Conservation (phyloP, 208 protist genomes). For the Kentomonas sorsogonicus region DNA sequence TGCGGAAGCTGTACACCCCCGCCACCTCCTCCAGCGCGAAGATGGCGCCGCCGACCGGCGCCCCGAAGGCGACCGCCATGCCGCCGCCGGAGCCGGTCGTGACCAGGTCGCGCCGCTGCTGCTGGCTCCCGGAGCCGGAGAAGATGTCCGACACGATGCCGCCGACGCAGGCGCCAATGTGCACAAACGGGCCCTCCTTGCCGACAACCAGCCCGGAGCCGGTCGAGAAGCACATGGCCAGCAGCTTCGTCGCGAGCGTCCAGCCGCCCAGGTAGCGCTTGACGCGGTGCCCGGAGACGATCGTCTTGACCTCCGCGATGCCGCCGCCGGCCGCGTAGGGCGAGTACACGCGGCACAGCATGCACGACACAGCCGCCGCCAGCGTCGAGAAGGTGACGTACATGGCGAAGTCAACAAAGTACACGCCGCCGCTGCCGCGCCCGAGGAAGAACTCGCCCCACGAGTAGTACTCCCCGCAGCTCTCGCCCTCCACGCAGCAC, state of each 20-base stretch:
- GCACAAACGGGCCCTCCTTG: constrained; percentile 88
- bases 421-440: constrained; percentile 23
- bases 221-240: constrained; percentile 71
- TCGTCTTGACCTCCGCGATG: constrained; percentile 88
- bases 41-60: constrained; percentile 70
- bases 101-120: constrained; percentile 62
- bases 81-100: constrained; percentile 58
- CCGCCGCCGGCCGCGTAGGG: constrained; percentile 75
- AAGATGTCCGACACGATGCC: constrained; percentile 55
- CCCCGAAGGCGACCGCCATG: constrained; percentile 76
- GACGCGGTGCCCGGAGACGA: constrained; percentile 67
- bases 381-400: constrained; percentile 45
- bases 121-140: constrained; percentile 48
- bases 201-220: constrained; percentile 75
- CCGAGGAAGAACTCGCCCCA: constrained; percentile 67
- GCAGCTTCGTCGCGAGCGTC: constrained; percentile 72
- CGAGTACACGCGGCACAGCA: constrained; percentile 61
- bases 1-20: constrained; percentile 76
- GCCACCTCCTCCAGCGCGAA: constrained; percentile 80
- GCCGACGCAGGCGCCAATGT: constrained; percentile 79
- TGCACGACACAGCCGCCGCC: constrained; percentile 35
- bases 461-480: constrained; percentile 44
- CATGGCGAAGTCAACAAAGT: constrained; percentile 46
- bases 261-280: constrained; percentile 60
- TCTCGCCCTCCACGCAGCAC: constrained; percentile 40